phyloP scores from a whole-genome alignment of 176 grass and related monocot genomes.

The Eragrostis nindensis region DNA sequence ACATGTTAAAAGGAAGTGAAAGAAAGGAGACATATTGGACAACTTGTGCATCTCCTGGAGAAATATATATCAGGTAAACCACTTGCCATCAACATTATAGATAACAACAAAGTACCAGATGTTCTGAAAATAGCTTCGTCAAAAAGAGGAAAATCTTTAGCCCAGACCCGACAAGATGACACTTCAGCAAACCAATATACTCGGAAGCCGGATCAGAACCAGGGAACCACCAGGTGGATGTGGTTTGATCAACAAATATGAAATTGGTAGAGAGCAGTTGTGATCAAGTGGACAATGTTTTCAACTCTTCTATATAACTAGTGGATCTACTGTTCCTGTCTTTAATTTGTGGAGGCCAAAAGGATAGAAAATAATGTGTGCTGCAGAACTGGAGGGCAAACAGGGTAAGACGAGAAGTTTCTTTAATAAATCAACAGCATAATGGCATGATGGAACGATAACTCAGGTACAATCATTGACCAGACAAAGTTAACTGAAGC shows the following conservation, averaged over 20 bases:
- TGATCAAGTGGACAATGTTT: not conserved
- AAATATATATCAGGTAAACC: not conserved
- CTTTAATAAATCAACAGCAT: not conserved
- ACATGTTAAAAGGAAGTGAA: not conserved
- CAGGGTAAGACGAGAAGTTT: constrained; percentile 15
- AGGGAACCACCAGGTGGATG: not conserved
- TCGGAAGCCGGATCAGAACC: constrained; percentile 11
- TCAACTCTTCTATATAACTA: not conserved
- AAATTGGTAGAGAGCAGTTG: constrained; percentile 20
- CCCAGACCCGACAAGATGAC: constrained; percentile 26
- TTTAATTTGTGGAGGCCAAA: not conserved
- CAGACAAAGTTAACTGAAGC: constrained; percentile 42
- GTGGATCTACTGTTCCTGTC: not conserved
- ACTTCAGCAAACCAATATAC: constrained; percentile 4
- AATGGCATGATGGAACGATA: constrained; percentile 17
- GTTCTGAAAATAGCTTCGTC: constrained; percentile 3
- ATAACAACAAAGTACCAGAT: not conserved
- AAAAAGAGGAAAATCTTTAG: constrained; percentile 21
- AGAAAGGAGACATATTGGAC: not conserved
- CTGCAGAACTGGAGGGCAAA: constrained; percentile 6
- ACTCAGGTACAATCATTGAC: constrained; percentile 27
- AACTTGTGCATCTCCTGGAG: not conserved
- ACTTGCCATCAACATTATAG: constrained; percentile 11
- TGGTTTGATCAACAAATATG: constrained; percentile 20
- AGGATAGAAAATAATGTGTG: constrained; percentile 12